These are phyloP conservation scores for Syzygium malaccense DNA, from an alignment of 441 rosid species.

Conservation along the genomic window DNA sequence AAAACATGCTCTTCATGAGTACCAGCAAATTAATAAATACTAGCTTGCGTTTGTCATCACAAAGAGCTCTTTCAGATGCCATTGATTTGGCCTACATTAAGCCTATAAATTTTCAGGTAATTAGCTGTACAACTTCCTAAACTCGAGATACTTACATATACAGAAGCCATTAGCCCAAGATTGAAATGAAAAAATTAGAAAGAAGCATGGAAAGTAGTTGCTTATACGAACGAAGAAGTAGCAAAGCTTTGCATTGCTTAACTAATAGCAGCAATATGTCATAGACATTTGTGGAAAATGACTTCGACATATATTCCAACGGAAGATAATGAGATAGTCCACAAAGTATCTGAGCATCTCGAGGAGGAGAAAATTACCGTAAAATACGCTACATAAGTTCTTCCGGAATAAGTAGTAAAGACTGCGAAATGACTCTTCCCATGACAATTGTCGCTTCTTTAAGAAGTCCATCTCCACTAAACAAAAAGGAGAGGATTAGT, in stretches of 20 bases:
- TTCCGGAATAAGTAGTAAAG: slow-evolving; percentile 59
- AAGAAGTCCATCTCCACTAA: slow-evolving; percentile 63
- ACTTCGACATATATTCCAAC: not conserved
- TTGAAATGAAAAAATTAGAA: not conserved
- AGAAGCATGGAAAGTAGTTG: not conserved
- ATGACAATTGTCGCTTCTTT: slow-evolving; percentile 51
- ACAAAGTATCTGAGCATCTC: too few species aligned
- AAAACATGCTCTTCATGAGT: not conserved
- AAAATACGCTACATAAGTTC: too few species aligned
- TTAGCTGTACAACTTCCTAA: not conserved
- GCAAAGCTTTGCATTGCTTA: not conserved
- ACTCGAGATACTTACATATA: not conserved
- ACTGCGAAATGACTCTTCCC: slow-evolving; percentile 96
- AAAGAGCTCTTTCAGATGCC: not conserved
- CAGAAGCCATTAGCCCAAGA: not conserved
- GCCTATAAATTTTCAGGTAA: not conserved
- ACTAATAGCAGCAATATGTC: not conserved
- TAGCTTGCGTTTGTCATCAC: not conserved
- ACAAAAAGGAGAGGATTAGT: slow-evolving; percentile 12
- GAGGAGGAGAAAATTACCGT: too few species aligned
- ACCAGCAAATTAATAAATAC: not conserved
- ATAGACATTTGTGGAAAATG: not conserved
- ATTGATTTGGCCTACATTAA: not conserved
- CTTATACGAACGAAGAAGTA: not conserved
- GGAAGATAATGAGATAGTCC: too few species aligned